Base-by-base conservation (phyloP, 768 basidiomycete genomes). In the Mycena amicta region DNA sequence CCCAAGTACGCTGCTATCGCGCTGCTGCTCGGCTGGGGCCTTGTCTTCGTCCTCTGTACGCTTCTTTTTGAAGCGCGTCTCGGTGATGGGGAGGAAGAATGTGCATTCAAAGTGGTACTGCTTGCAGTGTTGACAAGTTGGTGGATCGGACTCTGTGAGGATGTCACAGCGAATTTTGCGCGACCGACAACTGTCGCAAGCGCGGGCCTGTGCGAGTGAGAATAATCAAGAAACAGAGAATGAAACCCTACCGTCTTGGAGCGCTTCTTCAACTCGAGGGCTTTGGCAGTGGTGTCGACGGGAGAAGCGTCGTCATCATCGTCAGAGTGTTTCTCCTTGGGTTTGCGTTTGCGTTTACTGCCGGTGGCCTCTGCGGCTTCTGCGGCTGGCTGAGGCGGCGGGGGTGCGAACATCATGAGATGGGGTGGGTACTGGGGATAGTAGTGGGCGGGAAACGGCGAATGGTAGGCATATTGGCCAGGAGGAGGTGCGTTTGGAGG, bases 1-100 rank as follows among this genome's bases (percentile, higher is more conserved):
- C 49, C 86, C 86, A 66, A 80, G 87, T 40, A 91, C 84, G 56
- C 83, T 80, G 63, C 83, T 79, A 62, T 90, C 89, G 51, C 77
- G 79, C 59, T 75, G 80, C 37, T 57, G 61, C 20, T 39, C 57
- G 47, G 69, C 58, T 5, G 65, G 25, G n/a, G n/a, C n/a, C 50
- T 79, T 77, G 50, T 77, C 77, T 41, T 75, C 75, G 29, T 77
- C 77, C 23, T 66, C 63, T 3, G 94, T 90, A 43, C 87, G 57
- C 64, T 90, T 89, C 80, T 97, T 97, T 78, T 98, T 98, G 83
- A 98, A 99, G 20, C 97, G 88, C 0, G 97, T 99, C 73, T 98
- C 97, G 11, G 96, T 93, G 66, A 99, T 99, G 39, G 97, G 97
- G 13, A 98, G 85, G 80, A 97, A 96, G 76, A 95, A 97, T 4